A percentile compares a stretch with the other conserved stretches of the same genome.
These are phyloP conservation scores for Physaria fendleri DNA, from an alignment of 345 rosid genomes.

Conservation along the genomic window DNA sequence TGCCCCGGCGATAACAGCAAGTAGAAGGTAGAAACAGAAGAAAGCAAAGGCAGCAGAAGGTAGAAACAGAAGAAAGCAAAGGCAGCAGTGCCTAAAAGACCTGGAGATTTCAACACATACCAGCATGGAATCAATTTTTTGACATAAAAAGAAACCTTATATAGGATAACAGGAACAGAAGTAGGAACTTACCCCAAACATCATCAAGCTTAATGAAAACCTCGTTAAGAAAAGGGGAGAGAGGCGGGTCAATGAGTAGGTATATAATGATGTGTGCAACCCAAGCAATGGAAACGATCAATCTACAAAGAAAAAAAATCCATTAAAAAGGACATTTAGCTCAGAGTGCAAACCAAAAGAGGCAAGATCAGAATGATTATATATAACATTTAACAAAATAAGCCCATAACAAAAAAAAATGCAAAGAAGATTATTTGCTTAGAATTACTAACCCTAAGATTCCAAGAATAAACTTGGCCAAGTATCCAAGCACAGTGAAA, in stretches of 20 bases:
- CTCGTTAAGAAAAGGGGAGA: conserved; percentile 83
- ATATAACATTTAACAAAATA: neutral
- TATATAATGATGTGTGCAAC: conserved; percentile 85
- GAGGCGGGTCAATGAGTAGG: conserved; percentile 77
- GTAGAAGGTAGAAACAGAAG: conserved; percentile 97
- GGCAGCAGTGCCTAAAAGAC: conserved; percentile 96
- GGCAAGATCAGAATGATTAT: neutral
- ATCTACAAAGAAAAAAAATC: conserved; percentile 36
- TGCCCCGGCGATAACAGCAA: conserved; percentile 97
- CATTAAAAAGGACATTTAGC: conserved; percentile 5
- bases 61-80: conserved; percentile 99
- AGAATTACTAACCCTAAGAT: conserved; percentile 62
- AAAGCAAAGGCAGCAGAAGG: conserved; percentile 96
- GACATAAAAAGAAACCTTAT: neutral
- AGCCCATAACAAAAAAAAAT: neutral
- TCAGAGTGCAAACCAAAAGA: neutral
- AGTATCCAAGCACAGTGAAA: conserved; percentile 85
- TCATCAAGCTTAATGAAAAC: conserved; percentile 97
- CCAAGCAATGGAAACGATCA: conserved; percentile 96
- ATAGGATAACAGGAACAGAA: neutral
- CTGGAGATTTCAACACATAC: conserved; percentile 36
- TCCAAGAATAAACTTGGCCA: conserved; percentile 87
- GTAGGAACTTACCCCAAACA: conserved; percentile 66
- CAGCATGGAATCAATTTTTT: neutral
- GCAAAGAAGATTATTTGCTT: neutral